Evolutionary conservation across 2,329 filamentous ascomycete species (phyloP).

Genomic region (Fusarium duplospermum): DNA sequence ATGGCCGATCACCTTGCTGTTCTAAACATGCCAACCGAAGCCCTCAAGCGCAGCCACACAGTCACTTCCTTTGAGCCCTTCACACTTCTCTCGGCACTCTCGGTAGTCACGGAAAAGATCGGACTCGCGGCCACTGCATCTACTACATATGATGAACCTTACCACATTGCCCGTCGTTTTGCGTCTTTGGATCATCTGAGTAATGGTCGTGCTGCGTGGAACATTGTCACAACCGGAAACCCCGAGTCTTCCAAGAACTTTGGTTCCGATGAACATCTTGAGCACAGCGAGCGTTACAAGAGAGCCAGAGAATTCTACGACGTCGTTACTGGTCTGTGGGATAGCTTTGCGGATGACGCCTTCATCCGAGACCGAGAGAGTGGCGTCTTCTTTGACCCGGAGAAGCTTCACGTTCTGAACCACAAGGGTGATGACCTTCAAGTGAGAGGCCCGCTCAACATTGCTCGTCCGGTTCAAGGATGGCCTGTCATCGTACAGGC

Average conservation of each 20-base stretch:
- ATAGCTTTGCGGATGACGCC: constrained; percentile 67
- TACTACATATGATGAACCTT: constrained; percentile 66
- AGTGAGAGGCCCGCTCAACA: constrained; percentile 57
- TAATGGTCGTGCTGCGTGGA: constrained; percentile 63
- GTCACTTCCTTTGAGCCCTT: constrained; percentile 69
- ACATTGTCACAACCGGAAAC: constrained; percentile 65
- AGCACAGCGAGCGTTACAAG: constrained; percentile 62
- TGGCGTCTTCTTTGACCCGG: constrained; percentile 62
- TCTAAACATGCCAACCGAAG: constrained; percentile 67
- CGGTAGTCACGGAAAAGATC: constrained; percentile 60
- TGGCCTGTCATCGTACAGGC: constrained; percentile 68
- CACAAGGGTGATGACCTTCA: constrained; percentile 56
- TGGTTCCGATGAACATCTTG: constrained; percentile 60
- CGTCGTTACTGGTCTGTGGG: constrained; percentile 64
- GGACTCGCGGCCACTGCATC: constrained; percentile 65
- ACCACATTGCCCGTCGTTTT: constrained; percentile 64
- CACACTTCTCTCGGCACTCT: constrained; percentile 62
- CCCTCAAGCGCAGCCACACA: constrained; percentile 67
- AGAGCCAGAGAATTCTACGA: constrained; percentile 65
- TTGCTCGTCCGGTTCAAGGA: constrained; percentile 63
- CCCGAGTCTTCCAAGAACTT: constrained; percentile 66
- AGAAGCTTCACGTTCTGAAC: constrained; percentile 63
- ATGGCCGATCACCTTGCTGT: constrained; percentile 67
- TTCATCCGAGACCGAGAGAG: constrained; percentile 60
- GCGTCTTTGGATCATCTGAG: constrained; percentile 65